phyloP scores from a whole-genome alignment of 2,329 filamentous ascomycete species.

The Corinectria fuckeliana region DNA sequence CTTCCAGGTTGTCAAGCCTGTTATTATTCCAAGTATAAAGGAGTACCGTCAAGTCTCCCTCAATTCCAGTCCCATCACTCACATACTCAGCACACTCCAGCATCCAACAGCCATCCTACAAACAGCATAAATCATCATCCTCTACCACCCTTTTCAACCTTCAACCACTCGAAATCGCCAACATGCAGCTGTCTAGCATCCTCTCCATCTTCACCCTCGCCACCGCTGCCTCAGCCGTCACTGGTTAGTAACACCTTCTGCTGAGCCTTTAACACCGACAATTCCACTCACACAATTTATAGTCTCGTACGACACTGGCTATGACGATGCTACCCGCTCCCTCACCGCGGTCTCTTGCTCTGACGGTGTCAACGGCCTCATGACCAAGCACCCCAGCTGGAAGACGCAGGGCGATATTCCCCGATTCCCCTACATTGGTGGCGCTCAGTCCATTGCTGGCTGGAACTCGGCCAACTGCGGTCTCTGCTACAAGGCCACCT shows the following conservation, averaged over 20 bases:
- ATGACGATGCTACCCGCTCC: slow-evolving; percentile 64
- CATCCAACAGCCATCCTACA: background rate
- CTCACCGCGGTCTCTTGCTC: slow-evolving; percentile 68
- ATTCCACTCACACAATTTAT: slow-evolving; percentile 38
- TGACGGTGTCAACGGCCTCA: slow-evolving; percentile 71
- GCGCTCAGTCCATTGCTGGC: slow-evolving; percentile 55
- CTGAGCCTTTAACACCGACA: background rate
- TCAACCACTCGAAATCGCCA: slow-evolving; percentile 33
- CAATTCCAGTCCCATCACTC: background rate
- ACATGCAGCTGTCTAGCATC: slow-evolving; percentile 53
- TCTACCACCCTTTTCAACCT: background rate
- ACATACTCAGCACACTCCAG: background rate
- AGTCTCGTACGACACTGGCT: slow-evolving; percentile 76
- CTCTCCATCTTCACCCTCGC: slow-evolving; percentile 48
- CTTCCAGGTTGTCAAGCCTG: background rate
- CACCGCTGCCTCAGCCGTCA: slow-evolving; percentile 45
- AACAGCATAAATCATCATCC: too few species aligned
- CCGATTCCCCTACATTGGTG: slow-evolving; percentile 62
- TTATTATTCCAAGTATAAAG: background rate
- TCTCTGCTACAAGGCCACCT: slow-evolving; percentile 63
- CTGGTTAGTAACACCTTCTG: slow-evolving; percentile 34
- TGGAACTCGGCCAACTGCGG: slow-evolving; percentile 67
- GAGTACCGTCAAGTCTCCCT: background rate
- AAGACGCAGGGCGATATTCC: slow-evolving; percentile 58
- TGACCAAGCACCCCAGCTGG: slow-evolving; percentile 67